Percentiles rank a stretch among this genome's conserved stretches.
Evolutionary conservation across 2,329 filamentous ascomycete genomes (phyloP).

Genomic region (Colletotrichum sp.): DNA sequence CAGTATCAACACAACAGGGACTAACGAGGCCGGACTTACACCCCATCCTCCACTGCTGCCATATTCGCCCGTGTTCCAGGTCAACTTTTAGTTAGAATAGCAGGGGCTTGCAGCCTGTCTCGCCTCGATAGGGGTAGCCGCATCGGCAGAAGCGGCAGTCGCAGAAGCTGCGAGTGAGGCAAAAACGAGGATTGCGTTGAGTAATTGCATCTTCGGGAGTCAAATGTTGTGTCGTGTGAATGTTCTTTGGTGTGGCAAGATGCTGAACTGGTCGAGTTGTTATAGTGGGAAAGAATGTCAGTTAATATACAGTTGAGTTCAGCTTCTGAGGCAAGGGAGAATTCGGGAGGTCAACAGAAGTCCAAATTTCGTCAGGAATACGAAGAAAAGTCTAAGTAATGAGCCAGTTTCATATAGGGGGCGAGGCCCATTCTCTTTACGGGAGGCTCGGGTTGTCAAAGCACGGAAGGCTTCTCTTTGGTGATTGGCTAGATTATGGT

Average conservation of each 20-base stretch:
- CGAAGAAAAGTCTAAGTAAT: neutral
- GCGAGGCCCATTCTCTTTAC: neutral
- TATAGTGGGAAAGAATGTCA: accelerated
- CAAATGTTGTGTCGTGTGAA: neutral
- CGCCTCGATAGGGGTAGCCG: neutral
- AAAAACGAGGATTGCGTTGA: neutral
- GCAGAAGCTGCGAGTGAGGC: neutral
- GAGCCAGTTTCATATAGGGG: neutral
- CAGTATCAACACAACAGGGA: neutral
- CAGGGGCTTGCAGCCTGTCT: neutral
- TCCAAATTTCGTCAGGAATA: neutral
- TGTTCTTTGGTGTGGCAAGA: neutral
- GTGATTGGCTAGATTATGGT: accelerated
- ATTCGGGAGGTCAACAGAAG: neutral
- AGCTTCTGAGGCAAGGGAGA: neutral
- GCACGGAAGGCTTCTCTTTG: accelerated
- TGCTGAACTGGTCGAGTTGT: accelerated
- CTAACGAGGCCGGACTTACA: neutral
- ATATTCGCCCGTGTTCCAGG: neutral
- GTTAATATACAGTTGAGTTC: neutral
- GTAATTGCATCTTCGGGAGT: neutral
- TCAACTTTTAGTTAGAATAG: neutral
- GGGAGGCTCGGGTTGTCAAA: neutral
- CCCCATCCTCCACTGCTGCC: neutral
- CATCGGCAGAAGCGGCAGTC: neutral